phyloP scores from a whole-genome alignment of 495 filamentous ascomycete species.

The Hypoxylon trugodes region DNA sequence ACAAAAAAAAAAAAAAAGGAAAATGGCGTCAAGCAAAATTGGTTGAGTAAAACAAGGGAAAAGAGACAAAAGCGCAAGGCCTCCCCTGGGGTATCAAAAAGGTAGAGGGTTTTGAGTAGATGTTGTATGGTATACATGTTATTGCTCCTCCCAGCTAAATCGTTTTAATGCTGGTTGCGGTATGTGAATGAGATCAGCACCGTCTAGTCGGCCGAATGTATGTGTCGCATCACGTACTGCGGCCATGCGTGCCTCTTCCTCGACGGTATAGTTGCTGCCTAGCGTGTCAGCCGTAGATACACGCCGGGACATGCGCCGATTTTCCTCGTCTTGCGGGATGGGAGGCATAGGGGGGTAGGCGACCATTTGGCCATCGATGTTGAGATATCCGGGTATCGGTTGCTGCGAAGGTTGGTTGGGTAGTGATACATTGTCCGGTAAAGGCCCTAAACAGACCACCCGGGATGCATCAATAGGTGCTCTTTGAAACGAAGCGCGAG shows the following conservation, averaged over 20 bases:
- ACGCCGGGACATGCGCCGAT: constrained; percentile 22
- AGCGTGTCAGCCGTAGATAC: constrained; percentile 54
- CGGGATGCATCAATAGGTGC: constrained; percentile 59
- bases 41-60: constrained; percentile 16
- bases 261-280: constrained; percentile 61
- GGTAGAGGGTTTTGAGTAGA: neutral
- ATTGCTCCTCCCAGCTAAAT: constrained; percentile 61
- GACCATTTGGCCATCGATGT: constrained; percentile 42
- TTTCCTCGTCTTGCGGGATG: constrained; percentile 22
- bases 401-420: constrained; percentile 43
- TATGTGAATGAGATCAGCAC: constrained; percentile 58
- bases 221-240: constrained; percentile 30
- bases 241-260: constrained; percentile 56
- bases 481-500: constrained; percentile 51
- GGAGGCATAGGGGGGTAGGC: constrained; percentile 31
- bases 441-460: constrained; percentile 60
- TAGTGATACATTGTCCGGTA: constrained; percentile 59
- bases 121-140: constrained; percentile 7
- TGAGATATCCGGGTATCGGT: constrained; percentile 47
- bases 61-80: neutral
- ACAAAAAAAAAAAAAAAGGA: constrained; percentile 8
- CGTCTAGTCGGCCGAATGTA: constrained; percentile 40
- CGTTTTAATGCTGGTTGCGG: constrained; percentile 60
- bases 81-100: neutral
- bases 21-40: constrained; percentile 31